A percentile compares a stretch with the other conserved stretches of the same genome.
phyloP scores from a whole-genome alignment of 139 green algal genomes.

The Nannochloris sp. region DNA sequence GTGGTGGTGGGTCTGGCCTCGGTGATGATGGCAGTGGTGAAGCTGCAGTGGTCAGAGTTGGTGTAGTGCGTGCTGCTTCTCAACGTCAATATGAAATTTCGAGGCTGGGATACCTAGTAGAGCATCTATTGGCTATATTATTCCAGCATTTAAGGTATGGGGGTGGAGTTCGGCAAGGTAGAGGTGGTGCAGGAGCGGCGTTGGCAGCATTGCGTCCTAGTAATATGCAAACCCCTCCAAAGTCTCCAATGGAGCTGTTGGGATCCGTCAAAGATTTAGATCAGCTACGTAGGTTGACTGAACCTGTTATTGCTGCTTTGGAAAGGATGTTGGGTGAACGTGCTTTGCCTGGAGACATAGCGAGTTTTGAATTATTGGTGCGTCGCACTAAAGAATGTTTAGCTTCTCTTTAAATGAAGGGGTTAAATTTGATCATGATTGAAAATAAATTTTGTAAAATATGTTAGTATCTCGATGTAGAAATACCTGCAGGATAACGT shows the following conservation, averaged over 20 bases:
- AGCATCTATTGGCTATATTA: slow-evolving; percentile 18
- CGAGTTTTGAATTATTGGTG: slow-evolving; percentile 20
- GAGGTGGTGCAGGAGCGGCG: not conserved
- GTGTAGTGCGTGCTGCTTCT: not conserved
- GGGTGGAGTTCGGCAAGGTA: not conserved
- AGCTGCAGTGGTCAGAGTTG: not conserved
- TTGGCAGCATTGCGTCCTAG: not conserved
- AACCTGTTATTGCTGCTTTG: slow-evolving; percentile 8
- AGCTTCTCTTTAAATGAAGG: slow-evolving; percentile 3
- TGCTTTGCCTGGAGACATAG: not conserved
- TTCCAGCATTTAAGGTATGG: slow-evolving; percentile 12
- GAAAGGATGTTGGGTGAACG: not conserved
- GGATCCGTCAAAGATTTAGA: slow-evolving; percentile 14
- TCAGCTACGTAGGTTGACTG: slow-evolving; percentile 20
- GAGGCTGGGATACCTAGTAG: slow-evolving; percentile 9
- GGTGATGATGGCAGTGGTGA: not conserved
- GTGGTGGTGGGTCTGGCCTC: not conserved
- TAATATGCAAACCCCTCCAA: not conserved
- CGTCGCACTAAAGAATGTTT: slow-evolving; percentile 29
- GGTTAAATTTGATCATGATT: not conserved
- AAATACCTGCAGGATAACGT: too few relatives aligned
- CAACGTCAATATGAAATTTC: not conserved
- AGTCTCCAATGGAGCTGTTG: not conserved
- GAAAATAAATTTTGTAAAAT: not conserved
- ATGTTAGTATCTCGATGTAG: too few relatives aligned